Evolutionary conservation across 441 rosid genomes (phyloP).

Genomic region (Croton setiger): DNA sequence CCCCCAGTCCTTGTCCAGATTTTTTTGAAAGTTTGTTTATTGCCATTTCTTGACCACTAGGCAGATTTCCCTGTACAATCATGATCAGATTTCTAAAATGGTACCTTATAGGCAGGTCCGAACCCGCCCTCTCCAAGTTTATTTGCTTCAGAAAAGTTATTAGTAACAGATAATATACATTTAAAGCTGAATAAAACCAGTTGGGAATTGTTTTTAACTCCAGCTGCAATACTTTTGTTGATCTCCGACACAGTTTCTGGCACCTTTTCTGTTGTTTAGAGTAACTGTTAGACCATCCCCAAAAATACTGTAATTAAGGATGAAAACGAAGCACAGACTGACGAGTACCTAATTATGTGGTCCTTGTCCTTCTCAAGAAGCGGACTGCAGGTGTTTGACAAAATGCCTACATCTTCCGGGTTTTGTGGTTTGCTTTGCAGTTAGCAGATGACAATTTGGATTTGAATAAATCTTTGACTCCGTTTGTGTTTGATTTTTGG

Average conservation of each 20-base stretch:
- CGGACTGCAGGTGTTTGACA: too few species aligned
- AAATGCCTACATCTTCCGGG: conserved; percentile 35
- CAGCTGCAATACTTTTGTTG: not conserved
- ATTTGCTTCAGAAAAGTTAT: conserved; percentile 9
- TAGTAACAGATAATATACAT: conserved; percentile 2
- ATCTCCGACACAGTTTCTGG: not conserved
- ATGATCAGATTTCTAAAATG: too few species aligned
- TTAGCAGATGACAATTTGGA: conserved; percentile 31
- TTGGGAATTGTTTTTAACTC: not conserved
- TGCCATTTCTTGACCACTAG: not conserved
- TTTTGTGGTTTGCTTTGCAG: too few species aligned
- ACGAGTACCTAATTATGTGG: conserved; percentile 17
- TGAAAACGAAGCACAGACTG: not conserved
- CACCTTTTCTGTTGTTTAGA: not conserved
- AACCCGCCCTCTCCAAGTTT: conserved; percentile 16
- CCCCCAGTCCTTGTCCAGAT: conserved; percentile 15
- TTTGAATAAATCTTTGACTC: too few species aligned
- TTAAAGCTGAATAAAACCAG: conserved; percentile 9
- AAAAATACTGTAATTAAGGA: not conserved
- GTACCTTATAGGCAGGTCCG: conserved; percentile 5
- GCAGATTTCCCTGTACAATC: conserved; percentile 3
- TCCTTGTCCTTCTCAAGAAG: conserved; percentile 36
- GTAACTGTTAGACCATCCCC: not conserved
- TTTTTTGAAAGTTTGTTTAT: conserved; percentile 15
- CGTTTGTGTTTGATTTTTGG: too few species aligned